Conservation (phyloP, 2,329 filamentous ascomycete genomes). For the Neocatenulostroma microsporum region DNA sequence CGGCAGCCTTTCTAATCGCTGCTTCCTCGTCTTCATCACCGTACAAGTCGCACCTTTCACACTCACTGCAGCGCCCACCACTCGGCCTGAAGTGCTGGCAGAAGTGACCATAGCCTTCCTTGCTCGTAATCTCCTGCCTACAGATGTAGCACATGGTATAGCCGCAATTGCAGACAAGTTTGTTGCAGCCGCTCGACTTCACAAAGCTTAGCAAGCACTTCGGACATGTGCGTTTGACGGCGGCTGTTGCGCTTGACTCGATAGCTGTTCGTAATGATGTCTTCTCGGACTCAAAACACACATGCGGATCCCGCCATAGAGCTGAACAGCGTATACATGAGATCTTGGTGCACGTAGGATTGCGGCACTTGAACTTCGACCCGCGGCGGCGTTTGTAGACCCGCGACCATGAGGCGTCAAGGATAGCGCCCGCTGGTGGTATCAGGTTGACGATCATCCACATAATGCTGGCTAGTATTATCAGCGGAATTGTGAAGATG, state of each 20-base stretch:
- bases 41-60: conserved; percentile 52
- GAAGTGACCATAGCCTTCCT: conserved; percentile 83
- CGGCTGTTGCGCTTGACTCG: conserved; percentile 86
- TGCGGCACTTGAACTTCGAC: conserved; percentile 69
- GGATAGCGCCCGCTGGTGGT: conserved; percentile 7
- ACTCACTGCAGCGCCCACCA: conserved; percentile 67
- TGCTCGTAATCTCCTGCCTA: conserved; percentile 49
- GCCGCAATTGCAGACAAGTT: conserved; percentile 88
- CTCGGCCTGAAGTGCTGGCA: conserved; percentile 90
- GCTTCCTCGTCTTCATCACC: conserved; percentile 41
- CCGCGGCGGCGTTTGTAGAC: conserved; percentile 64
- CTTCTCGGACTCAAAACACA: conserved; percentile 77
- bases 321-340: conserved; percentile 81
- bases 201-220: conserved; percentile 87
- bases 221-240: conserved; percentile 90
- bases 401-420: conserved; percentile 46
- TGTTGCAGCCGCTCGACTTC: conserved; percentile 92
- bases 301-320: conserved; percentile 78
- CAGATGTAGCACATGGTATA: conserved; percentile 99
- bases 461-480: conserved; percentile 41
- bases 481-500: conserved; percentile 40
- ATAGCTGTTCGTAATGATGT: conserved; percentile 79
- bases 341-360: conserved; percentile 56
- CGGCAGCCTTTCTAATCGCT: conserved; percentile 34
- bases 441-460: conserved; percentile 12